Base-by-base conservation (phyloP, 2,329 filamentous ascomycete species). In the Gremmenia infestans region DNA sequence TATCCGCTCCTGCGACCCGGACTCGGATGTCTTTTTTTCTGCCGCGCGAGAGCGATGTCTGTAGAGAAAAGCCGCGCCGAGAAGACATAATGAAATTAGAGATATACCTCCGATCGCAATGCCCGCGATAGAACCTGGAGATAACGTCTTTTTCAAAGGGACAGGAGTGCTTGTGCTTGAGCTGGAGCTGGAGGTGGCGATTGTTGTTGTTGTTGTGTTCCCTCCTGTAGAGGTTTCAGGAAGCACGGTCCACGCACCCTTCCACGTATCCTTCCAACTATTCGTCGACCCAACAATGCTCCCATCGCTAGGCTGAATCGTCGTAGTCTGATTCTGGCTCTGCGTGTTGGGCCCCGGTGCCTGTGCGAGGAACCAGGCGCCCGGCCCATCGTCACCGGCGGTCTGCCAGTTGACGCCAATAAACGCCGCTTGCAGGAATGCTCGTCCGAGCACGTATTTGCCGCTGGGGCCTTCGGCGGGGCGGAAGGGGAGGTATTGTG, bases 351-450 rank as follows among this genome's bases (percentile, higher is more conserved):
- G 39, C 55, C 68, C 43, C 56, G 69, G 40, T 58, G 68, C 60
- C 48, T 71, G 70, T 1, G 60, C 70, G 5, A 72, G 57, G 55
- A 66, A 71, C 53, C 60, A 63, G 11, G 23, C 45, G 9, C 55
- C 55, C 39, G 42, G n/a, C 1, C 50, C 59, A 3, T 42, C 15
- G 7, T 39, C 43, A 11, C 40, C 47, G 7, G 15, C 56, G 4
- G 51, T 52, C n/a, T 65, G 53, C 60, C 62, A 70, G 39, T 69
- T 68, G 14, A 66, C 62, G 7, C 67, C 70, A 2, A 73, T 51
- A 51, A 73, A 73, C 2, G 72, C 68, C 1, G 70, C 69, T 61
- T 73, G 72, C 2, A 73, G 55, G 56, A 74, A 73, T 7, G 69
- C 67, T 42, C 68, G 66, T 5, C 72, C 71, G n/a, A 73, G 66